Conservation (phyloP, 257 asterid species). For the Scutellaria barbata region DNA sequence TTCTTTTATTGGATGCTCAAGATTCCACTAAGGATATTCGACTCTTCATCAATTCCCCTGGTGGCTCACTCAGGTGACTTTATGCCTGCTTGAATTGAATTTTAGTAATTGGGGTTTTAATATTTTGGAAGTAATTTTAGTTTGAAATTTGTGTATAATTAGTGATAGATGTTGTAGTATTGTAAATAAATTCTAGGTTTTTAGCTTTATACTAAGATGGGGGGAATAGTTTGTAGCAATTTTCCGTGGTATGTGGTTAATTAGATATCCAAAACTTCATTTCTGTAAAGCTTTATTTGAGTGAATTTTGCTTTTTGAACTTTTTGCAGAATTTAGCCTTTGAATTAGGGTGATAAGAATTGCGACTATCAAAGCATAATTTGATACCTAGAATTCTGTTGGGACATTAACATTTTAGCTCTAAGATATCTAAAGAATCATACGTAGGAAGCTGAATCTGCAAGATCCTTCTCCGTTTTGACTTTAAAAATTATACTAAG, state of each 20-base stretch:
- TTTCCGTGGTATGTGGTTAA: conserved; percentile 14
- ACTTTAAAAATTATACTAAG: neutral
- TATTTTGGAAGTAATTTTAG: neutral
- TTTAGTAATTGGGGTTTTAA: conserved; percentile 24
- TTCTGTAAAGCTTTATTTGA: neutral
- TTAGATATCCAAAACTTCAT: neutral
- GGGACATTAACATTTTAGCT: neutral
- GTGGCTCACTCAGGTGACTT: conserved; percentile 87
- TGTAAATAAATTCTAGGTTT: neutral
- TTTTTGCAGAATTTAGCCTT: conserved; percentile 18
- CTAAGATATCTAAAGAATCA: neutral
- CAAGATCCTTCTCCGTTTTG: neutral
- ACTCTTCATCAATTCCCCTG: conserved; percentile 84
- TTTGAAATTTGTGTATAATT: neutral
- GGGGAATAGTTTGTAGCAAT: neutral
- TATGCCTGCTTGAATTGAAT: conserved; percentile 17
- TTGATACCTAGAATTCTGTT: neutral
- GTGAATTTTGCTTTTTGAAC: neutral
- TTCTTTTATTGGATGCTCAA: conserved; percentile 82
- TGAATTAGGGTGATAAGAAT: conserved; percentile 18
- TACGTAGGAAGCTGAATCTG: neutral
- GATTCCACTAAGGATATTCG: conserved; percentile 87
- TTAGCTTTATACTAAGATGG: conserved; percentile 3
- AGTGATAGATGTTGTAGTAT: neutral
- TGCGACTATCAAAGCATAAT: neutral